Evolutionary conservation across 2,329 filamentous ascomycete genomes (phyloP).

Genomic region (Sporothrix humicola): DNA sequence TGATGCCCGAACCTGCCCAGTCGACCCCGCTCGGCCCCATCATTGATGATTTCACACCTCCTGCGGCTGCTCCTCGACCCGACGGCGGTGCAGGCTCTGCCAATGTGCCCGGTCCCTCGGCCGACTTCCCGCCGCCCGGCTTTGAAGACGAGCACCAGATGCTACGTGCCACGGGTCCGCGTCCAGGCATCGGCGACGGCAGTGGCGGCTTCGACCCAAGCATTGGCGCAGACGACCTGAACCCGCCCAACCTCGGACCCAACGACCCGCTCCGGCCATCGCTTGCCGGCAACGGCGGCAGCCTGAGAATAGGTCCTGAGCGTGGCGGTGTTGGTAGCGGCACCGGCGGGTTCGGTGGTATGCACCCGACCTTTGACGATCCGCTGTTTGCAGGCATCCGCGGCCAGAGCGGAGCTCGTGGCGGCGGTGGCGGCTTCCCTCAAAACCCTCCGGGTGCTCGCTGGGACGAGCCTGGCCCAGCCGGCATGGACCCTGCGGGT

Average conservation of each 20-base stretch:
- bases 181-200: conserved; percentile 27
- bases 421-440: conserved; percentile 56
- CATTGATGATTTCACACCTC: conserved; percentile 17
- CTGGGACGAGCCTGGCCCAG: conserved; percentile 78
- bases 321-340: conserved; percentile 62
- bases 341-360: conserved; percentile 65
- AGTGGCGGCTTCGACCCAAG: conserved; percentile 48
- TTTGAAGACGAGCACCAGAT: conserved; percentile 95
- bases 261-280: conserved; percentile 77
- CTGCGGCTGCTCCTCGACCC: neutral
- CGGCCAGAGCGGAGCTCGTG: conserved; percentile 50
- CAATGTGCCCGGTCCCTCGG: neutral
- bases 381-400: conserved; percentile 73
- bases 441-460: conserved; percentile 85
- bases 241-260: conserved; percentile 84
- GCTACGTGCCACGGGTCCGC: conserved; percentile 58
- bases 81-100: neutral
- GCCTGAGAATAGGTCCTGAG: conserved; percentile 44
- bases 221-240: conserved; percentile 85
- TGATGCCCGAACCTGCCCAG: neutral
- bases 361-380: conserved; percentile 96
- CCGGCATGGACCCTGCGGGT: conserved; percentile 63
- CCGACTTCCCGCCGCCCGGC: conserved; percentile 80
- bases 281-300: conserved; percentile 62
- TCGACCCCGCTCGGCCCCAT: conserved; percentile 6